Conservation (phyloP, 2,329 filamentous ascomycete species). For the Mycosphaerelloides madeirae region DNA sequence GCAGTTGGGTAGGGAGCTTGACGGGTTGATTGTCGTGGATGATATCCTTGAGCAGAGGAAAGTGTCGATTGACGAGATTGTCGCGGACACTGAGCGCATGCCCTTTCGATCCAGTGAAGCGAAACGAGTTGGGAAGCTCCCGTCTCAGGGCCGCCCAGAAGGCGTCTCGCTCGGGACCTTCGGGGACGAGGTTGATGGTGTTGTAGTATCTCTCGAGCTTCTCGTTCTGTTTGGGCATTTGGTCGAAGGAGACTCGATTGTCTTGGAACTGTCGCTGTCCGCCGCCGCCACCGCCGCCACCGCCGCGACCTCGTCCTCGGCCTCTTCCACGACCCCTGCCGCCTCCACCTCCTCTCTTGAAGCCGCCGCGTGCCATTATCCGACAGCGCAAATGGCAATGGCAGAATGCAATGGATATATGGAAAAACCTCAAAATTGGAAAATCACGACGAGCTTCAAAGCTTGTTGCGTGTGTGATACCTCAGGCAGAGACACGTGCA, state of each 20-base stretch:
- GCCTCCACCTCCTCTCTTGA: constrained; percentile 18
- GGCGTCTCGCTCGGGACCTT: constrained; percentile 64
- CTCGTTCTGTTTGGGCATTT: constrained; percentile 73
- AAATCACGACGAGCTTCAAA: no score
- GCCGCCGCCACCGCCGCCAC: constrained; percentile 23
- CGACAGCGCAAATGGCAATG: no score
- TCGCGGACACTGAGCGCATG: constrained; percentile 91
- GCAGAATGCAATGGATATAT: no score
- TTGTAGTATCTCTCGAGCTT: constrained; percentile 86
- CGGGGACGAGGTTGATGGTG: constrained; percentile 66
- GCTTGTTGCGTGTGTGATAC: no score
- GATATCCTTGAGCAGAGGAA: constrained; percentile 83
- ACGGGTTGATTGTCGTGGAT: constrained; percentile 77
- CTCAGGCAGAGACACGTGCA: no score
- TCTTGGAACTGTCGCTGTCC: constrained; percentile 26
- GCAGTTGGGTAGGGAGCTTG: constrained; percentile 72
- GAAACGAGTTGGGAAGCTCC: constrained; percentile 93
- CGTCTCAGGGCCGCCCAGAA: constrained; percentile 82
- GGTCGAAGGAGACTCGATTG: constrained; percentile 46
- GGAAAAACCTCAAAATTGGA: no score
- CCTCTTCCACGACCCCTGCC: constrained; percentile 20
- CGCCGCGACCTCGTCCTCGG: constrained; percentile 19
- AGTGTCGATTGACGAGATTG: constrained; percentile 80
- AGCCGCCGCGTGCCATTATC: constrained; percentile 14
- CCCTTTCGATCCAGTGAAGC: constrained; percentile 92